These are phyloP conservation scores for Dichotomocladium elegans DNA, from an alignment of 371 early-diverging fungal species.

Conservation along the genomic window DNA sequence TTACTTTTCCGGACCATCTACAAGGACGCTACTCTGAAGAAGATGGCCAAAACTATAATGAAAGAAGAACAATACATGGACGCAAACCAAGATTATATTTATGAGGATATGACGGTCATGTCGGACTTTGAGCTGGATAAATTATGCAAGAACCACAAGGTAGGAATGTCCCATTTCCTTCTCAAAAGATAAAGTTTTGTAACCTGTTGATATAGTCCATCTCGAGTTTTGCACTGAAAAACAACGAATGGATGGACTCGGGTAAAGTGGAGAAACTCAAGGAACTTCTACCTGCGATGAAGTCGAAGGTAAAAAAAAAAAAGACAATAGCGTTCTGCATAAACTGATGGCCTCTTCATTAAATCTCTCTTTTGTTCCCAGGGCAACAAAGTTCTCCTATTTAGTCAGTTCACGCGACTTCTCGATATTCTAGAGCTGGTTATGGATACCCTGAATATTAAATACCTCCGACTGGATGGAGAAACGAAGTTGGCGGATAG, in stretches of 20 bases:
- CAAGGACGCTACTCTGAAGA: slow-evolving; percentile 44
- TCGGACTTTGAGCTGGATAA: slow-evolving; percentile 82
- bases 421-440: slow-evolving; percentile 56
- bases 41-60: slow-evolving; percentile 66
- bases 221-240: slow-evolving; percentile 44
- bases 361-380: slow-evolving; percentile 4
- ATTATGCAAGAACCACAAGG: slow-evolving; percentile 63
- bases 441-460: slow-evolving; percentile 42
- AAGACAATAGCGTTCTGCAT: not conserved
- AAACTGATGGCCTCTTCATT: not conserved
- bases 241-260: slow-evolving; percentile 70
- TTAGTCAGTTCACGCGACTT: slow-evolving; percentile 80
- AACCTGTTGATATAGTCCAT: slow-evolving; percentile 53
- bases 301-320: slow-evolving; percentile 29
- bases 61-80: slow-evolving; percentile 55
- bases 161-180: too few species aligned
- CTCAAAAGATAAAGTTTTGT: too few species aligned
- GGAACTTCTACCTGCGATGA: slow-evolving; percentile 54
- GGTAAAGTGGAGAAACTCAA: slow-evolving; percentile 71
- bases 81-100: slow-evolving; percentile 66
- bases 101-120: slow-evolving; percentile 85
- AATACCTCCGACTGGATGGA: slow-evolving; percentile 63
- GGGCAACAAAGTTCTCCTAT: slow-evolving; percentile 71
- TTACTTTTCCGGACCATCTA: slow-evolving; percentile 71
- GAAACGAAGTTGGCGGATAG: slow-evolving; percentile 64